Conservation (phyloP, 129 eudicot species). For the Centella asiatica region DNA sequence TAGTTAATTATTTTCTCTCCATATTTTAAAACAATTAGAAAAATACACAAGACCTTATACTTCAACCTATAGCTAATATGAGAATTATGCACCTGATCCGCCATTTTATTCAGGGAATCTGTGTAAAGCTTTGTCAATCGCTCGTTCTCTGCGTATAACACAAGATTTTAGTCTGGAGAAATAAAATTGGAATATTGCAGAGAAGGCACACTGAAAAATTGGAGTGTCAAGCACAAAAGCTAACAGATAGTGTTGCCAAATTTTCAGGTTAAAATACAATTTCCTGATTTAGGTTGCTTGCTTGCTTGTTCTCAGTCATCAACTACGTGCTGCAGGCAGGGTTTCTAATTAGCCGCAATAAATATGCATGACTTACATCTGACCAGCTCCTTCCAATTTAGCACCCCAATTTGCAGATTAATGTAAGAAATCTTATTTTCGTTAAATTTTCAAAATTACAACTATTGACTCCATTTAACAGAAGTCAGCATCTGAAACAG, state of each 20-base stretch:
- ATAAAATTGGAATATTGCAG: background rate
- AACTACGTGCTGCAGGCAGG: too few species aligned
- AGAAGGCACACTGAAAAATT: too few species aligned
- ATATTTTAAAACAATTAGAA: background rate
- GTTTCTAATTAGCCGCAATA: background rate
- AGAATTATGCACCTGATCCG: constrained; percentile 33
- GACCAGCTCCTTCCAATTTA: background rate
- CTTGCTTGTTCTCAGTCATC: too few species aligned
- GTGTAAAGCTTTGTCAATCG: constrained; percentile 40
- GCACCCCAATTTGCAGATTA: too few species aligned
- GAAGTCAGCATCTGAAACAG: background rate
- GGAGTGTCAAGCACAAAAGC: too few species aligned
- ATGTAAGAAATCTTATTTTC: too few species aligned
- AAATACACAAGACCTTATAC: background rate
- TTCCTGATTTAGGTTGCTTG: background rate
- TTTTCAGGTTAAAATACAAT: background rate
- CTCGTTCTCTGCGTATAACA: constrained; percentile 41
- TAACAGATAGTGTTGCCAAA: too few species aligned
- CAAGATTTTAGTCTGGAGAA: background rate
- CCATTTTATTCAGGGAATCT: constrained; percentile 39
- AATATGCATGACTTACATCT: background rate
- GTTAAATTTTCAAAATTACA: too few species aligned
- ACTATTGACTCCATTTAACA: too few species aligned
- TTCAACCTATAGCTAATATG: background rate
- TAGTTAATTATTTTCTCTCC: too few species aligned